These are phyloP conservation scores for Fusarium redolens DNA, from an alignment of 2,329 filamentous ascomycete species.

Conservation along the genomic window DNA sequence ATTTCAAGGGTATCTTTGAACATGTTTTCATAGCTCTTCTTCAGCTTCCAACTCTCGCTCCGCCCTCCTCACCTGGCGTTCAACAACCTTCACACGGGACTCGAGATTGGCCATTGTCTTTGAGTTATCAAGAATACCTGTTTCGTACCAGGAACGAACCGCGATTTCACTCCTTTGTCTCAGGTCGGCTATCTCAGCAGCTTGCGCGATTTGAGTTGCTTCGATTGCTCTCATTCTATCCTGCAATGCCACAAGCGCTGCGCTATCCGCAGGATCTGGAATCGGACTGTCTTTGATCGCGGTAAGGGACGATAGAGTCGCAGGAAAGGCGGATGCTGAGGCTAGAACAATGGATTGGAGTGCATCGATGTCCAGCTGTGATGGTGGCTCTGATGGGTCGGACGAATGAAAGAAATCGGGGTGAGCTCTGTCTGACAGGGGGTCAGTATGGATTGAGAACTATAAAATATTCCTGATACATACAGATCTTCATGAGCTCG, in stretches of 20 bases:
- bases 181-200: constrained; percentile 70
- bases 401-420: constrained; percentile 66
- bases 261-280: constrained; percentile 65
- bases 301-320: constrained; percentile 67
- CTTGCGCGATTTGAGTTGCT: constrained; percentile 70
- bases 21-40: constrained; percentile 40
- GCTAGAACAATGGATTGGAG: constrained; percentile 67
- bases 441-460: background rate
- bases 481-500: constrained; percentile 71
- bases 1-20: constrained; percentile 34
- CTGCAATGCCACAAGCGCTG: constrained; percentile 66
- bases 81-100: constrained; percentile 71
- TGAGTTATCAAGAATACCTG: constrained; percentile 74
- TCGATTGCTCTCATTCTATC: constrained; percentile 72
- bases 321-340: constrained; percentile 66
- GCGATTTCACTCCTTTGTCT: constrained; percentile 71
- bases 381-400: constrained; percentile 59
- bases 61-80: constrained; percentile 72
- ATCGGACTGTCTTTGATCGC: constrained; percentile 67
- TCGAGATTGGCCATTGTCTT: constrained; percentile 79
- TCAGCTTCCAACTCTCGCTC: constrained; percentile 58
- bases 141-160: constrained; percentile 79
- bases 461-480: constrained; percentile 38
- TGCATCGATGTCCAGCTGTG: constrained; percentile 62
- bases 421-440: constrained; percentile 60